Conservation (phyloP, 371 early-diverging fungal genomes). For the Amoeboaphelidium occidentale region DNA sequence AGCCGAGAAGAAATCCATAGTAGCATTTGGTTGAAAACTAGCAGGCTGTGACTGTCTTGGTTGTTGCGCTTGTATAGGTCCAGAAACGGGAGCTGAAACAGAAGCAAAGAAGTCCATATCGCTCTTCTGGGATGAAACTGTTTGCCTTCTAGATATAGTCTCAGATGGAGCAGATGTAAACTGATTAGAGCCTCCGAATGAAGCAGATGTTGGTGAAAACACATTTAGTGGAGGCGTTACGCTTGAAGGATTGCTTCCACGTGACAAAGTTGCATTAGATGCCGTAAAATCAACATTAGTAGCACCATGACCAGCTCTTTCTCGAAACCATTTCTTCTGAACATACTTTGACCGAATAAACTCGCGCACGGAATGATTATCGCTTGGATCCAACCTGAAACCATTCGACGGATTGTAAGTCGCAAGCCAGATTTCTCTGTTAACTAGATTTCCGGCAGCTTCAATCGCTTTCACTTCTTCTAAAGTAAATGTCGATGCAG, state of each 20-base stretch:
- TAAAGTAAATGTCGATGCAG: neutral
- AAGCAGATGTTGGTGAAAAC: neutral
- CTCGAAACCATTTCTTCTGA: neutral
- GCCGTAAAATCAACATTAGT: neutral
- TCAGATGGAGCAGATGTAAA: neutral
- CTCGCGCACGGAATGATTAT: neutral
- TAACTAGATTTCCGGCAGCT: neutral
- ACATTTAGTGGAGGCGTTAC: neutral
- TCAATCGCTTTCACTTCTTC: neutral
- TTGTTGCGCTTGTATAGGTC: no score
- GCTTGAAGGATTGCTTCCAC: neutral
- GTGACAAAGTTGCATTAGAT: neutral
- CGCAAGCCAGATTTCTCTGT: neutral
- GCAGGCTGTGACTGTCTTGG: no score
- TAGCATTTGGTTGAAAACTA: no score
- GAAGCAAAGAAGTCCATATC: no score
- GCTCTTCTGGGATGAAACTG: no score
- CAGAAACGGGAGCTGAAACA: no score
- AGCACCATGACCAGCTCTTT: neutral
- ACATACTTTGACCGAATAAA: neutral
- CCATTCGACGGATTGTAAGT: neutral
- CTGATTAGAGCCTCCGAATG: neutral
- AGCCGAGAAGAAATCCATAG: no score
- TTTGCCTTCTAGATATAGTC: neutral
- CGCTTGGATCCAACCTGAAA: neutral